Evolutionary conservation across 768 basidiomycete genomes (phyloP), one percentile per base, ranked within the genome.

Genomic region (Xerocomus brunneocitrinus): DNA sequence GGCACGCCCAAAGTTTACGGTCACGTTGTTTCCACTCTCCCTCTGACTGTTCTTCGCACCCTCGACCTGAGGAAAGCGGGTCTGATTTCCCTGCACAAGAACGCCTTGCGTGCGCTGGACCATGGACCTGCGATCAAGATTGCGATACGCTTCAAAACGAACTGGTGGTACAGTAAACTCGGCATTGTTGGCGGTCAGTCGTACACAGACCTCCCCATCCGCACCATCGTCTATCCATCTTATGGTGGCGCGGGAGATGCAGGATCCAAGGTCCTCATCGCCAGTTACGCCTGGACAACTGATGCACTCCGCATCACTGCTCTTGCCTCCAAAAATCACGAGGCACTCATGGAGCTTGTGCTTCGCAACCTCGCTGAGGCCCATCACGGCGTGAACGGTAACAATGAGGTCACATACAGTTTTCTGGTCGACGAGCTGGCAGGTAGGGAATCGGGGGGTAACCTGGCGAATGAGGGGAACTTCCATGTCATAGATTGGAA

Each of bases 141-240:
- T 36, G 78, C 64, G 14, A 50, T 79, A 31, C 69, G 72, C 49
- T 79, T 79, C 64, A 64, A 67, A 51, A 58, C 65, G 1, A 52
- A 67, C 4, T 79, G 78, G 77, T 79, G 77, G 77, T 69, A 60
- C n/a, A 66, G 55, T 0, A 55, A 53, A 30, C 35, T 70, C 27
- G 58, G 63, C 38, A 73, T 74, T 22, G 47, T 70, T 8, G 77
- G 78, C 3, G 77, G 77, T 1, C 71, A 72, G 53, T 69, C 75
- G 4, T 67, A 55, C 58, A 79, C 76, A 1, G 77, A 78, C 57
- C 59, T 68, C 24, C 73, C 72, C 5, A 59, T 74, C 19, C 69
- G 74, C 30, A 72, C 67, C 0, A 62, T 75, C 46, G 73, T 79
- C 4, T 79, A 77, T 56, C 78, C 77, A 0, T 78, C 76, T 4